These are phyloP conservation scores for Kentomonas sorsogonicus DNA, from an alignment of 208 protist genomes.

Conservation along the genomic window DNA sequence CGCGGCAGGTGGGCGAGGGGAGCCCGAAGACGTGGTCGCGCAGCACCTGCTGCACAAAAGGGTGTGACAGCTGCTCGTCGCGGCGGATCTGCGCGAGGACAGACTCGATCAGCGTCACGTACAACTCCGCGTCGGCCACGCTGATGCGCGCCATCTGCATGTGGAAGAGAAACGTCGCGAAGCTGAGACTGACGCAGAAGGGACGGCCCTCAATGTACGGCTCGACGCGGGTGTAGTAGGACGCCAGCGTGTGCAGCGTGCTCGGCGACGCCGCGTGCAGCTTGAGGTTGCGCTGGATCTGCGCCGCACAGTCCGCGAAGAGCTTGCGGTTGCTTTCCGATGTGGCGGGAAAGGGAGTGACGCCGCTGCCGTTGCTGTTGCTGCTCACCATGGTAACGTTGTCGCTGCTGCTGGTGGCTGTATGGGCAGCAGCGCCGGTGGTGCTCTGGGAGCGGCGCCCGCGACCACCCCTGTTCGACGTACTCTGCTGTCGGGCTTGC, in stretches of 20 bases:
- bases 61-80: slow-evolving; percentile 53
- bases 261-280: slow-evolving; percentile 59
- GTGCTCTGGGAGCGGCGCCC: too few species aligned
- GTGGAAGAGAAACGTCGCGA: slow-evolving; percentile 86
- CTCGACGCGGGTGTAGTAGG: slow-evolving; percentile 77
- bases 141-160: slow-evolving; percentile 87
- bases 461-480: too few species aligned
- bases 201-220: slow-evolving; percentile 71
- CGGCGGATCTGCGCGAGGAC: slow-evolving; percentile 65
- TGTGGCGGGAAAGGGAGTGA: background rate
- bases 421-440: too few species aligned
- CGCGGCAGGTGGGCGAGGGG: slow-evolving; percentile 60
- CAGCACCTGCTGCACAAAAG: slow-evolving; percentile 80
- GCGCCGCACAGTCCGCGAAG: slow-evolving; percentile 70
- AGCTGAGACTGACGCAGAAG: slow-evolving; percentile 87
- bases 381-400: background rate
- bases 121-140: slow-evolving; percentile 71
- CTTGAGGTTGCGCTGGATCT: slow-evolving; percentile 83
- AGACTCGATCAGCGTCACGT: slow-evolving; percentile 72
- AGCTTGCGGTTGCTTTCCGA: slow-evolving; percentile 33
- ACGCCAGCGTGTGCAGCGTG: slow-evolving; percentile 74
- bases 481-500: slow-evolving; percentile 7
- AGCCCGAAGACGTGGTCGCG: slow-evolving; percentile 84
- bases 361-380: background rate
- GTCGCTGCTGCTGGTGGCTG: background rate